phyloP scores from a whole-genome alignment of 106 monocot genomes.

The Vanilla planifolia region DNA sequence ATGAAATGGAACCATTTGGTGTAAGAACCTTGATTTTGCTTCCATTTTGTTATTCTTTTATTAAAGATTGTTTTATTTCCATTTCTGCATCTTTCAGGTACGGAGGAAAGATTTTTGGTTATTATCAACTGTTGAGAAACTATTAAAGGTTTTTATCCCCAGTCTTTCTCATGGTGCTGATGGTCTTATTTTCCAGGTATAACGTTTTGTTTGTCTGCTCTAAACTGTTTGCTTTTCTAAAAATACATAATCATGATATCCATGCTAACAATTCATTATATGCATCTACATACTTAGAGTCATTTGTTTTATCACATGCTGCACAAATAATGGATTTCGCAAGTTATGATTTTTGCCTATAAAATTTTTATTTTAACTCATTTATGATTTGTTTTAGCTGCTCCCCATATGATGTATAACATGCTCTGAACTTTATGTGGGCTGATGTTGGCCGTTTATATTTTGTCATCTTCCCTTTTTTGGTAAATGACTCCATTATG shows the following conservation, averaged over 20 bases:
- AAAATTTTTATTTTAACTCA: not conserved
- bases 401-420: too few relatives aligned
- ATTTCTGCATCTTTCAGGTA: slow-evolving; percentile 41
- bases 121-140: slow-evolving; percentile 73
- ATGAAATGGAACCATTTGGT: slow-evolving; percentile 90
- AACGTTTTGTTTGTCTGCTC: not conserved
- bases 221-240: not conserved
- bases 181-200: slow-evolving; percentile 98
- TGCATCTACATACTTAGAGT: too few relatives aligned
- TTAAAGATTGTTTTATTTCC: not conserved
- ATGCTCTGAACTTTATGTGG: too few relatives aligned
- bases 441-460: too few relatives aligned
- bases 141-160: slow-evolving; percentile 79
- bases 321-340: too few relatives aligned
- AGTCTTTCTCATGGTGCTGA: slow-evolving; percentile 80
- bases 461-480: too few relatives aligned
- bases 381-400: not conserved
- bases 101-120: slow-evolving; percentile 94
- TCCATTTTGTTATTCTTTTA: not conserved
- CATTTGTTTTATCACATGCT: not conserved
- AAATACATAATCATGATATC: too few relatives aligned
- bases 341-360: too few relatives aligned
- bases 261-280: too few relatives aligned
- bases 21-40: slow-evolving; percentile 28
- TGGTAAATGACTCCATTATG: too few relatives aligned